Conservation (phyloP, 306 rosid genomes). For the Sesbania bispinosa region DNA sequence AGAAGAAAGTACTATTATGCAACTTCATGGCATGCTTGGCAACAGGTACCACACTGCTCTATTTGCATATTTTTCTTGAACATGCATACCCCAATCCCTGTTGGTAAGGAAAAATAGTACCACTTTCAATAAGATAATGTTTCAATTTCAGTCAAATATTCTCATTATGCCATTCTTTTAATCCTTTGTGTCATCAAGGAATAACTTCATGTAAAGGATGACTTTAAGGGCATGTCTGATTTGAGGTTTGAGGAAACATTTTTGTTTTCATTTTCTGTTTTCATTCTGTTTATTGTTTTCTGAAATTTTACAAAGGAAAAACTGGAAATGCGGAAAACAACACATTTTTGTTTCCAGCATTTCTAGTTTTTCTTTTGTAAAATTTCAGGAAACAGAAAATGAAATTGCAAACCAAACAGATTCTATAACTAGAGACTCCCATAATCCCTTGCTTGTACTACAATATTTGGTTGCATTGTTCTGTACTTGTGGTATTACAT, state of each 20-base stretch:
- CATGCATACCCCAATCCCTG: too few species aligned
- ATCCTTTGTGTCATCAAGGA: background rate
- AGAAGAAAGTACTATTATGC: conserved; percentile 45
- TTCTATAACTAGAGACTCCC: background rate
- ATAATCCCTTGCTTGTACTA: background rate
- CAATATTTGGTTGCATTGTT: background rate
- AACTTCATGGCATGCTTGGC: conserved; percentile 55
- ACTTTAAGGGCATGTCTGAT: too few species aligned
- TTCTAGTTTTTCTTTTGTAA: too few species aligned
- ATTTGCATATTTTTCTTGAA: conserved; percentile 17
- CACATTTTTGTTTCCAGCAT: too few species aligned
- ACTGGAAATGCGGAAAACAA: too few species aligned
- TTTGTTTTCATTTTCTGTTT: too few species aligned
- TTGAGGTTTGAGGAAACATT: too few species aligned
- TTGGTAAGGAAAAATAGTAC: background rate
- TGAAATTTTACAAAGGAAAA: too few species aligned
- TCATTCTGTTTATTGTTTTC: too few species aligned
- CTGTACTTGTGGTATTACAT: background rate
- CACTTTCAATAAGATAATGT: background rate
- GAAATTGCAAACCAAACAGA: too few species aligned
- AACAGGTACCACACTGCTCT: conserved; percentile 37
- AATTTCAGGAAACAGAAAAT: too few species aligned
- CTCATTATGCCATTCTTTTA: background rate
- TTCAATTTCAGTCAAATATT: background rate
- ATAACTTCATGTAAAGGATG: background rate